Percentiles rank a stretch among this genome's conserved stretches.
phyloP scores from a whole-genome alignment of 805 yeast genomes.

The Debaryomyces prosopidis region DNA sequence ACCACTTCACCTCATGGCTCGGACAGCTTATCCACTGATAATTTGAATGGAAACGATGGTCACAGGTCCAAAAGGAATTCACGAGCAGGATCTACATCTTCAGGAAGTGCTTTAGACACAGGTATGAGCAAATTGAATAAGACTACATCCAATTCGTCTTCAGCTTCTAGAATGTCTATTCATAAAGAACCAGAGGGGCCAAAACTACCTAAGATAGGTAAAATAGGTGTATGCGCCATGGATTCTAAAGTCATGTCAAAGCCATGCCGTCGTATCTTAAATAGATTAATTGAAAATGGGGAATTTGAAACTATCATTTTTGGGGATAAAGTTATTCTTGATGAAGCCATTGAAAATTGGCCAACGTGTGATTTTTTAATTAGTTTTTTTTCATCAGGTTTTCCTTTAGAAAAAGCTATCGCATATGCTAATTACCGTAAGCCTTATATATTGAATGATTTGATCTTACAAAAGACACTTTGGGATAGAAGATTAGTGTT shows the following conservation, averaged over 20 bases:
- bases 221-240: conserved; percentile 98
- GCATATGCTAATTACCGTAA: conserved; percentile 83
- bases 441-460: conserved; percentile 87
- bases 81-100: conserved; percentile 21
- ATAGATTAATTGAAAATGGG: conserved; percentile 84
- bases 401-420: conserved; percentile 95
- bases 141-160: conserved; percentile 37
- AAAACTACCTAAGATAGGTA: conserved; percentile 74
- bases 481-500: conserved; percentile 96
- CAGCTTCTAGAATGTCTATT: conserved; percentile 31
- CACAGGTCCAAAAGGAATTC: conserved; percentile 10
- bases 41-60: conserved; percentile 8
- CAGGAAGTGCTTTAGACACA: conserved; percentile 9
- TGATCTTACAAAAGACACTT: conserved; percentile 86
- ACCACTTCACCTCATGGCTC: conserved; percentile 8
- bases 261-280: conserved; percentile 90
- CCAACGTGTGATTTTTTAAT: conserved; percentile 96
- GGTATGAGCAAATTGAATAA: conserved; percentile 26
- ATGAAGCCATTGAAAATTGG: conserved; percentile 95
- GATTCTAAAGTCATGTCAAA: conserved; percentile 94
- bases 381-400: conserved; percentile 92
- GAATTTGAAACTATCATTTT: conserved; percentile 96
- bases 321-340: conserved; percentile 95
- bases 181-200: conserved; percentile 45
- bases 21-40: conserved; percentile 16